A percentile compares a stretch with the other conserved stretches of the same genome.
Evolutionary conservation across 495 filamentous ascomycete genomes (phyloP).

Genomic region (Penicillium arizonense): DNA sequence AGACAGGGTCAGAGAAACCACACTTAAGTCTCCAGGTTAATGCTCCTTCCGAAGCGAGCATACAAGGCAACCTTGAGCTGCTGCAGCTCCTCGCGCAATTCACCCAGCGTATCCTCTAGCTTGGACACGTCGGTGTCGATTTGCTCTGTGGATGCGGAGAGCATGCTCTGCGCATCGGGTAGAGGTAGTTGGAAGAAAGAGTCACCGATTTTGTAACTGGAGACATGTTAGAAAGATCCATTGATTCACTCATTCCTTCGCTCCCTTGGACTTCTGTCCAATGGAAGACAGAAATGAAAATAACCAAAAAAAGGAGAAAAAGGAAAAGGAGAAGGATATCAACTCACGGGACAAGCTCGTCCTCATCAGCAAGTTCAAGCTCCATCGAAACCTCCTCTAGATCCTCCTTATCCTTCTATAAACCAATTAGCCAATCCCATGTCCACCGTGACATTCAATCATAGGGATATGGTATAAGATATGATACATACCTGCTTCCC

Average conservation of each 20-base stretch:
- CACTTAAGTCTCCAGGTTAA: slow-evolving; percentile 82
- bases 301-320: background rate
- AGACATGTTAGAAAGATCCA: background rate
- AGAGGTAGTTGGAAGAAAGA: slow-evolving; percentile 86
- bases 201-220: slow-evolving; percentile 94
- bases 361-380: slow-evolving; percentile 92
- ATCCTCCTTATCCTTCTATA: slow-evolving; percentile 96
- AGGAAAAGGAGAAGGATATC: background rate
- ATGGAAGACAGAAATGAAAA: background rate
- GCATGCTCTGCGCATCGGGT: slow-evolving; percentile 78
- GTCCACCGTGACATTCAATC: slow-evolving; percentile 2
- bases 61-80: slow-evolving; percentile 88
- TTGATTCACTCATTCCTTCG: no score
- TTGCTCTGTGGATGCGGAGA: slow-evolving; percentile 64
- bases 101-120: slow-evolving; percentile 72
- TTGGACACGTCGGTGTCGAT: slow-evolving; percentile 72
- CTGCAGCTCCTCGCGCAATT: slow-evolving; percentile 79
- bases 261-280: no score
- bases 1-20: background rate
- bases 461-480: background rate
- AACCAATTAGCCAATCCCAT: background rate
- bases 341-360: slow-evolving; percentile 82
- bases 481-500: slow-evolving; percentile 67
- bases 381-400: slow-evolving; percentile 89
- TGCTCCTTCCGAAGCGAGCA: slow-evolving; percentile 88